These are phyloP conservation scores for Tylopilus sp. DNA, from an alignment of 768 basidiomycete species.

Conservation along the genomic window DNA sequence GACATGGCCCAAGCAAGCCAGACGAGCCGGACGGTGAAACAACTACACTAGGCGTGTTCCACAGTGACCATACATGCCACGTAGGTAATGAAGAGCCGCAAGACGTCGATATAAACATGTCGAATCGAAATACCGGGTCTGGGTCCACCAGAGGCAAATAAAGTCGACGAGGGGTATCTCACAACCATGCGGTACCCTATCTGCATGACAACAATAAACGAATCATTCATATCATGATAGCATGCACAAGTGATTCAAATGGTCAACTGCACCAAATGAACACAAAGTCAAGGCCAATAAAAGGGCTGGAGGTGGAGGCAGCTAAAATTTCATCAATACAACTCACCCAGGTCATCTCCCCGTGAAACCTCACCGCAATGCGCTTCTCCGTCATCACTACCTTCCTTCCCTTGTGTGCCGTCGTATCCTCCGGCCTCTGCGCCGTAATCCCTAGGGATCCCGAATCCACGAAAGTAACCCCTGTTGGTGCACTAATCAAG, in stretches of 20 bases:
- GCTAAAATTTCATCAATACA: not conserved
- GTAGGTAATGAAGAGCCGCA: no score
- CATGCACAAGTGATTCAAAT: conserved; percentile 12
- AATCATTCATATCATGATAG: not conserved
- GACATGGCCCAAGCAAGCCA: no score
- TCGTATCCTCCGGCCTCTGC: conserved; percentile 16
- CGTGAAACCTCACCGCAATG: conserved; percentile 14
- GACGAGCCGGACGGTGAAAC: no score
- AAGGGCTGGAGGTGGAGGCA: conserved; percentile 3
- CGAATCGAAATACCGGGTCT: no score
- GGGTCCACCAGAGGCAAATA: no score
- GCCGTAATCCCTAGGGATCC: conserved; percentile 10
- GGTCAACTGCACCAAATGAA: conserved; percentile 2
- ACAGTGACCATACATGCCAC: no score
- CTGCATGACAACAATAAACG: not conserved
- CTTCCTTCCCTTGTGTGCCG: conserved; percentile 12
- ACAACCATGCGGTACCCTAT: no score
- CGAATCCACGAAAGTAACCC: not conserved
- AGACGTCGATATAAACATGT: no score
- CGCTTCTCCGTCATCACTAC: conserved; percentile 5
- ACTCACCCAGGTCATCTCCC: not conserved
- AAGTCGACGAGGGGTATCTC: no score
- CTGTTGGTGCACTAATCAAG: conserved; percentile 16
- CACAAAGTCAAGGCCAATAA: conserved; percentile 6
- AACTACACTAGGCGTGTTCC: no score